phyloP scores from a whole-genome alignment of 164 flowering plant genomes.

The Liriodendron chinense region DNA sequence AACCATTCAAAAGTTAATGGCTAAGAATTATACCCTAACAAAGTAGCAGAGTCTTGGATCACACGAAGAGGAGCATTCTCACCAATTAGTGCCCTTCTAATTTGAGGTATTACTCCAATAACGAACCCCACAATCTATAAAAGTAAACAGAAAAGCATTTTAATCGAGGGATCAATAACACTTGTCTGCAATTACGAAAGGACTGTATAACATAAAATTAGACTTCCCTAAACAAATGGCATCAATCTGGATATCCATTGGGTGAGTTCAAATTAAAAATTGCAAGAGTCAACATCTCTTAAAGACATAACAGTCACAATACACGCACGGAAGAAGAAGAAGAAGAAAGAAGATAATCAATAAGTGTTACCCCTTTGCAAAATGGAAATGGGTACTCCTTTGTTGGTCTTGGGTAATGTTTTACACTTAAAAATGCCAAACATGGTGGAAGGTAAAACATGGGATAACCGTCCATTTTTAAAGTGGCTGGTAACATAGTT shows the following conservation, averaged over 20 bases:
- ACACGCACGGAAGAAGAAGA: too few species aligned
- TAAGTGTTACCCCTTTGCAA: too few species aligned
- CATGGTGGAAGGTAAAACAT: too few species aligned
- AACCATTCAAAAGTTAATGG: neutral
- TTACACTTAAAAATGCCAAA: too few species aligned
- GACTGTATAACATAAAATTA: neutral
- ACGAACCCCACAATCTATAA: slow-evolving; percentile 55
- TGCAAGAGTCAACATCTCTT: neutral
- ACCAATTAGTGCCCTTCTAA: slow-evolving; percentile 51
- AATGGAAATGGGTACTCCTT: too few species aligned
- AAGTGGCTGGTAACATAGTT: too few species aligned
- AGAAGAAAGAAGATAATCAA: too few species aligned
- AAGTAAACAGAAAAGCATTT: slow-evolving; percentile 6
- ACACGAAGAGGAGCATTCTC: slow-evolving; percentile 65
- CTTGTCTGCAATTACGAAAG: neutral
- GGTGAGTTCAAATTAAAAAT: neutral
- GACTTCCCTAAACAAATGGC: neutral
- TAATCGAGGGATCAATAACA: neutral
- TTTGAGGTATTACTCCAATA: slow-evolving; percentile 49
- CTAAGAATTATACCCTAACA: slow-evolving; percentile 48
- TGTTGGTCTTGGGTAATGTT: too few species aligned
- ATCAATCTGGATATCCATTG: neutral
- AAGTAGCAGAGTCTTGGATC: slow-evolving; percentile 47
- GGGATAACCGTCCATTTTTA: too few species aligned
- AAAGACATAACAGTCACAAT: neutral